Percentiles rank a stretch among this genome's conserved stretches.
phyloP scores from a whole-genome alignment of 1,284 basidiomycete genomes.

The Moniliophthora roreri region DNA sequence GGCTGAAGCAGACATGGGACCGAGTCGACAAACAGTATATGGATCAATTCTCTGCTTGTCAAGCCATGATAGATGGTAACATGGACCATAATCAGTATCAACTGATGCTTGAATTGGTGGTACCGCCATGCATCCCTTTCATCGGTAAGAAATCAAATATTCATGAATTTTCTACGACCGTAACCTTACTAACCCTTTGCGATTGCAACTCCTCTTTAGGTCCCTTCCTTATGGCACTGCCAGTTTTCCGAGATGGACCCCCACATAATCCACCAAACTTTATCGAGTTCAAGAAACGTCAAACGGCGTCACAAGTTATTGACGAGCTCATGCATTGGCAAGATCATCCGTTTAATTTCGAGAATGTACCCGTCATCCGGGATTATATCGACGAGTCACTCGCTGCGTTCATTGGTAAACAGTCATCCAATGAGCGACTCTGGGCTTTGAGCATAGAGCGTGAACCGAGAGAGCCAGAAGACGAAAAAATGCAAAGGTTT shows the following conservation, averaged over 20 bases:
- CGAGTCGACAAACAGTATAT: slow-evolving; percentile 77
- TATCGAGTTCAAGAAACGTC: slow-evolving; percentile 96
- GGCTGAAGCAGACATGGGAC: slow-evolving; percentile 95
- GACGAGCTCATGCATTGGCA: slow-evolving; percentile 97
- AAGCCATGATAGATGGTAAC: slow-evolving; percentile 83
- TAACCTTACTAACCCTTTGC: too few relatives aligned
- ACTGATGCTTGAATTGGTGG: slow-evolving; percentile 79
- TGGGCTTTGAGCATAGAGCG: slow-evolving; percentile 85
- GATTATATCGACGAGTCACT: slow-evolving; percentile 80
- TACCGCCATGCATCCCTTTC: slow-evolving; percentile 97
- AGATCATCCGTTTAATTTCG: slow-evolving; percentile 85
- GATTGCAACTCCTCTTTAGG: slow-evolving; percentile 47
- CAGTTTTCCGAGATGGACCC: slow-evolving; percentile 99
- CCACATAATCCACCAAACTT: slow-evolving; percentile 81
- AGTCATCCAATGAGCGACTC: slow-evolving; percentile 68
- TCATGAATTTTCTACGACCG: slow-evolving; percentile 5
- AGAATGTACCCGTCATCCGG: slow-evolving; percentile 66
- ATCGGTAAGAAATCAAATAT: slow-evolving; percentile 65
- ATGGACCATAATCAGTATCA: slow-evolving; percentile 96
- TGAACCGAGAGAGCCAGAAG: slow-evolving; percentile 92
- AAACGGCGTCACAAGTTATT: slow-evolving; percentile 92
- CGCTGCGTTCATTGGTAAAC: slow-evolving; percentile 62
- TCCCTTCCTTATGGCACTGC: slow-evolving; percentile 92
- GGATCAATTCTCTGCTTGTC: slow-evolving; percentile 66
- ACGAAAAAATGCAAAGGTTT: slow-evolving; percentile 88